These are phyloP conservation scores for Penicillium daleae DNA, from an alignment of 495 filamentous ascomycete genomes.

Conservation along the genomic window DNA sequence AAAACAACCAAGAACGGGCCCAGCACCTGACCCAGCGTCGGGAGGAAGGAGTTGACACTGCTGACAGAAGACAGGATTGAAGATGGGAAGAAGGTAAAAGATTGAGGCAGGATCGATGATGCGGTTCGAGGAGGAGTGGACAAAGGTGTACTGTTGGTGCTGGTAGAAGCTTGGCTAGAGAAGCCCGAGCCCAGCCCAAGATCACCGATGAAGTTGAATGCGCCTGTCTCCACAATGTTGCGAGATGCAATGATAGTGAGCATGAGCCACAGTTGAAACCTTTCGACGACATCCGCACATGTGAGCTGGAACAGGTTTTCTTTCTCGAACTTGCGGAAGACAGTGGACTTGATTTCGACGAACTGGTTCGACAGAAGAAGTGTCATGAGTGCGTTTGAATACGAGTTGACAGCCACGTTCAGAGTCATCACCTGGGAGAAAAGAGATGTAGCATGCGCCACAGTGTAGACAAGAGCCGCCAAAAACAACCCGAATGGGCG, in stretches of 20 bases:
- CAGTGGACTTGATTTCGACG: conserved; percentile 95
- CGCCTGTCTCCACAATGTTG: conserved; percentile 91
- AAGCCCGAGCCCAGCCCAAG: conserved; percentile 39
- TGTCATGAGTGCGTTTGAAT: conserved; percentile 92
- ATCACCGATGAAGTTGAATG: conserved; percentile 45
- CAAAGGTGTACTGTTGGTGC: conserved; percentile 50
- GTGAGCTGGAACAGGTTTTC: conserved; percentile 97
- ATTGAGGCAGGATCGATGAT: conserved; percentile 75
- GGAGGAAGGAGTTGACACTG: conserved; percentile 50
- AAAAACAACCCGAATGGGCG: conserved; percentile 90
- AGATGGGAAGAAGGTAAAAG: conserved; percentile 83
- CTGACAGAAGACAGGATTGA: conserved; percentile 49
- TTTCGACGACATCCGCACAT: conserved; percentile 94
- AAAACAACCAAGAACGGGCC: conserved; percentile 91
- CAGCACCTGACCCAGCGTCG: conserved; percentile 84
- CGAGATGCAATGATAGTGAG: conserved; percentile 91
- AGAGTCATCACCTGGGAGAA: conserved; percentile 98
- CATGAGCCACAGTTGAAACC: conserved; percentile 98
- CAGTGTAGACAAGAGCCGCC: conserved; percentile 83
- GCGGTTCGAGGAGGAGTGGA: conserved; percentile 53
- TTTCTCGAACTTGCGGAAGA: conserved; percentile 98
- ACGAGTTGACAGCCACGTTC: conserved; percentile 98
- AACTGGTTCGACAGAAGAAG: conserved; percentile 94
- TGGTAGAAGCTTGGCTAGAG: conserved; percentile 35
- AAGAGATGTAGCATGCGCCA: conserved; percentile 79